Percentiles rank a stretch among this genome's conserved stretches.
These are phyloP conservation scores for Pseudogymnoascus sp. DNA, from an alignment of 2,329 filamentous ascomycete species.

Conservation along the genomic window DNA sequence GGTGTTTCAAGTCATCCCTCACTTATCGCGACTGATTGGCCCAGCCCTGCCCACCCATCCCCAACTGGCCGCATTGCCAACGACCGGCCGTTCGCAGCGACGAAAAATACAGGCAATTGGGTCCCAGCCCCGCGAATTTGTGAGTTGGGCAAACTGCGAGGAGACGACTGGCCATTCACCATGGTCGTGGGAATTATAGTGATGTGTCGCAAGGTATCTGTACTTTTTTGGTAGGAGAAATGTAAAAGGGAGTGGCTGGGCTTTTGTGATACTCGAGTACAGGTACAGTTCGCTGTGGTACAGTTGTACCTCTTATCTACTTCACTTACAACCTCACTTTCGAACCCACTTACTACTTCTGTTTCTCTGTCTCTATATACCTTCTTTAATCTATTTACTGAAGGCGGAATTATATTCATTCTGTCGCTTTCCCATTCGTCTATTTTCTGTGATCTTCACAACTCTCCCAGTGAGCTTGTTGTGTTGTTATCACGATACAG, in stretches of 20 bases:
- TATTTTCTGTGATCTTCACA: background rate
- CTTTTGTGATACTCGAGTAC: constrained; percentile 5
- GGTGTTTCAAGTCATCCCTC: constrained; percentile 3
- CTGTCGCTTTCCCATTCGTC: background rate
- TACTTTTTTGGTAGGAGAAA: background rate
- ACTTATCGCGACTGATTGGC: background rate
- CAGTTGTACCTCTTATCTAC: background rate
- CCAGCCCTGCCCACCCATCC: background rate
- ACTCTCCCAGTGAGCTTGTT: background rate
- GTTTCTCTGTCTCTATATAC: background rate
- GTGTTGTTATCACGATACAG: background rate
- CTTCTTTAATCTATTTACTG: constrained; percentile 2
- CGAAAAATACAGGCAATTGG: constrained; percentile 5
- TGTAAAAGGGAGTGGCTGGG: constrained; percentile 1
- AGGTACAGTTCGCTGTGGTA: background rate
- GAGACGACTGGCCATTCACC: background rate
- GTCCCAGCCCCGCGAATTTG: constrained; percentile 2
- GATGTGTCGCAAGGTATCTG: background rate
- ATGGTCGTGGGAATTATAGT: background rate
- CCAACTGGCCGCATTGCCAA: constrained; percentile 1
- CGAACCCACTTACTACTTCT: background rate
- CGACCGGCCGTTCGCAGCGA: background rate
- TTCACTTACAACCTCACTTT: background rate
- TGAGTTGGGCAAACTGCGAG: background rate
- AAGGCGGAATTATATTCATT: background rate